phyloP scores from a whole-genome alignment of 176 grass and related monocot species.

The Aechmea fasciata region DNA sequence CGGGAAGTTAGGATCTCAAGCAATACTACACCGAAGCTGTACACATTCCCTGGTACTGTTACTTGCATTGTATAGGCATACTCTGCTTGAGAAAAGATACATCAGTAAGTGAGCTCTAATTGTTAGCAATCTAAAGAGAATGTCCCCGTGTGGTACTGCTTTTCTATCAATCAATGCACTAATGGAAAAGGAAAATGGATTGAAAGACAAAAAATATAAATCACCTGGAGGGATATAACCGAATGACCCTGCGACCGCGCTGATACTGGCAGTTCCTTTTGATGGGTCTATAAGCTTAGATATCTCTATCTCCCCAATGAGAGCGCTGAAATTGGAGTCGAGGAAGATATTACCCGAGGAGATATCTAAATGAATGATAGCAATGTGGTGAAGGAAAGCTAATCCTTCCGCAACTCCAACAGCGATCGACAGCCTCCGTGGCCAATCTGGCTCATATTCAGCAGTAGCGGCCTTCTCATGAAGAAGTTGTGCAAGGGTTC shows the following conservation, averaged over 20 bases:
- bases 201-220: neutral
- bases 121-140: too few relatives aligned
- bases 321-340: conserved; percentile 48
- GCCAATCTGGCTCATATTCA: conserved; percentile 63
- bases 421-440: conserved; percentile 53
- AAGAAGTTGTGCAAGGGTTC: conserved; percentile 63
- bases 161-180: neutral
- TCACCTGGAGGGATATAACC: conserved; percentile 98
- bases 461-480: conserved; percentile 9
- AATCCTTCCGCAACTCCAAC: conserved; percentile 67
- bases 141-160: too few relatives aligned
- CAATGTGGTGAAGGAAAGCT: conserved; percentile 71
- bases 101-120: neutral
- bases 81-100: conserved; percentile 37
- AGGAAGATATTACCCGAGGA: conserved; percentile 75
- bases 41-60: conserved; percentile 79
- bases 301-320: conserved; percentile 86
- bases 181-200: conserved; percentile 3
- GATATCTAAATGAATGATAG: conserved; percentile 86
- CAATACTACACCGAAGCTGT: conserved; percentile 85
- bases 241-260: conserved; percentile 78
- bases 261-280: conserved; percentile 91
- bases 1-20: conserved; percentile 87
- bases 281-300: conserved; percentile 85
- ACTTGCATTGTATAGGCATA: conserved; percentile 99